Evolutionary conservation across 345 rosid genomes (phyloP), one percentile per base, ranked within the genome.

Genomic region (Firmiana major): DNA sequence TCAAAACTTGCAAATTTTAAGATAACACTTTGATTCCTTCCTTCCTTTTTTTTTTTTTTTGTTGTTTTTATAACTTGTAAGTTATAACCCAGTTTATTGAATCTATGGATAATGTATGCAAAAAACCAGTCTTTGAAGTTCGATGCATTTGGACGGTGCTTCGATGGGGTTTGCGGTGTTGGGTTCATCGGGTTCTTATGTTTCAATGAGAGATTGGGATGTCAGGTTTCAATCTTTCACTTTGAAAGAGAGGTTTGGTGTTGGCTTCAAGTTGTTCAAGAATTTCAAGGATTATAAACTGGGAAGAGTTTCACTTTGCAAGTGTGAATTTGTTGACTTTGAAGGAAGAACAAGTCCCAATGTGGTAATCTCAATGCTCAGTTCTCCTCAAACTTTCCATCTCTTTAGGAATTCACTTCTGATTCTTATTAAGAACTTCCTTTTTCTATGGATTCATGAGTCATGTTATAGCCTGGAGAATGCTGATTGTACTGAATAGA

Each of bases 281-380:
- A 76, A 36, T 16, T 75, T 40, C 79, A 76, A 60, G 80, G 73
- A n/a, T n/a, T n/a, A 62, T 51, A 78, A 21, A 19, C 9, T 73
- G 53, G 74, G 65, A 79, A 84, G 81, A 80, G 24, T 77, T 75
- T 63, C 82, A 8, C 57, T 79, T 13, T 83, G 88, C 84, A 87
- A 28, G 79, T 59, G 82, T 77, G 85, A 87, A 75, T 66, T 75
- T 24, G 77, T 80, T 63, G 95, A 83, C 38, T 84, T 82, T 34
- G 85, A 86, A 40, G 95, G 86, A 81, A 90, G 98, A 87, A 85
- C 87, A 65, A 93, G 98, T 83, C 97, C 97, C 7, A 26, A 46
- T 76, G 96, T 88, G 97, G 97, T 93, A 84, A 73, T 9, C 28
- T 42, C 31, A 65, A 12, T 48, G 1, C 19, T n/a, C n/a, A n/a